These are phyloP conservation scores for Bipolaris oryzae DNA, from an alignment of 2,329 filamentous ascomycete species.

Conservation along the genomic window DNA sequence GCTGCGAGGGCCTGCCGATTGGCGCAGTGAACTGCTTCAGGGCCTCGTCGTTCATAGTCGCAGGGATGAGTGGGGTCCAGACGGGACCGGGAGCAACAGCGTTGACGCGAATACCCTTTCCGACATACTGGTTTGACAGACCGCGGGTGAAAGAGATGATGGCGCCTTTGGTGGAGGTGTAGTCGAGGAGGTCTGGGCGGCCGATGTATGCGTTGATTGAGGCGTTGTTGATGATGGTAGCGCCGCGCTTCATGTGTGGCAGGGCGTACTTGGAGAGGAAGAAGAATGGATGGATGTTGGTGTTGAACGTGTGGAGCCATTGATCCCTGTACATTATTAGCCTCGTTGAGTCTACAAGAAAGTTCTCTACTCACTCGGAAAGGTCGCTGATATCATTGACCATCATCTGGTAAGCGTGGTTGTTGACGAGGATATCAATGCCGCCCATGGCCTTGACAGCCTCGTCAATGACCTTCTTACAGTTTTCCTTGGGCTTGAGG, in stretches of 20 bases:
- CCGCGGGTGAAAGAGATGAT: constrained; percentile 80
- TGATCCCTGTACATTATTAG: constrained; percentile 63
- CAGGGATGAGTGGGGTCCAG: constrained; percentile 52
- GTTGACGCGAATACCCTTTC: constrained; percentile 76
- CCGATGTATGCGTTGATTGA: constrained; percentile 85
- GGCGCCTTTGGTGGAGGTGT: constrained; percentile 79
- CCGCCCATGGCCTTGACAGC: constrained; percentile 69
- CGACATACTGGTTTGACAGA: constrained; percentile 74
- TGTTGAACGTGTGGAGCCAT: constrained; percentile 79
- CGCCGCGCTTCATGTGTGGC: constrained; percentile 74
- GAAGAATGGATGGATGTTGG: constrained; percentile 83
- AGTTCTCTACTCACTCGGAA: constrained; percentile 61
- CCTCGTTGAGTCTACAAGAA: too few relatives aligned
- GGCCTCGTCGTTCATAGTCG: constrained; percentile 58
- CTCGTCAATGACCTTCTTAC: constrained; percentile 70
- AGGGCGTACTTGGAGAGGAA: constrained; percentile 79
- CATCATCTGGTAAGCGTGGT: constrained; percentile 76
- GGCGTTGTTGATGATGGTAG: constrained; percentile 83
- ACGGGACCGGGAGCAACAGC: constrained; percentile 73
- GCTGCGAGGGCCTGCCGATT: constrained; percentile 79
- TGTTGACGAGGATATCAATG: constrained; percentile 78
- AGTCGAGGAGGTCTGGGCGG: constrained; percentile 79
- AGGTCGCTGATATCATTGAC: constrained; percentile 72
- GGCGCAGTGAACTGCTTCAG: constrained; percentile 75
- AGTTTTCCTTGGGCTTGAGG: constrained; percentile 69